phyloP scores from a whole-genome alignment of 2,329 filamentous ascomycete species.

The Pseudogymnoascus verrucosus region DNA sequence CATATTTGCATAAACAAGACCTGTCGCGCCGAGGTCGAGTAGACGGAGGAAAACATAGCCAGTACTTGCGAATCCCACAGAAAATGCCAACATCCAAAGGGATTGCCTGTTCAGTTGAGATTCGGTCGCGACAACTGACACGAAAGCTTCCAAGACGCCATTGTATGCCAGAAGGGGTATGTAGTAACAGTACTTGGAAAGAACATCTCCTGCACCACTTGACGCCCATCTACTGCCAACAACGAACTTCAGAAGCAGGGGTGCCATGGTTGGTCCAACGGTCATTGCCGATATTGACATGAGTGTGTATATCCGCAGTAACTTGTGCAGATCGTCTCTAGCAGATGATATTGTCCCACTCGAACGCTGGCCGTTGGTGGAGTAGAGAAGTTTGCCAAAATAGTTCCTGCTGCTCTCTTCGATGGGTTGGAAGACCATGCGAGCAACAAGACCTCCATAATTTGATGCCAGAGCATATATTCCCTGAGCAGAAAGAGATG shows the following conservation, averaged over 20 bases:
- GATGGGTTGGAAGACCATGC: conserved; percentile 87
- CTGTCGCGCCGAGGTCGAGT: conserved; percentile 62
- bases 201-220: conserved; percentile 63
- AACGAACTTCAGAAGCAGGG: conserved; percentile 63
- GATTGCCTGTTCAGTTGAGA: conserved; percentile 70
- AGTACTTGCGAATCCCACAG: conserved; percentile 62
- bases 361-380: conserved; percentile 21
- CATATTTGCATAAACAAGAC: conserved; percentile 77
- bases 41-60: conserved; percentile 70
- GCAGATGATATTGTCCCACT: conserved; percentile 33
- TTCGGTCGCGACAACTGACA: conserved; percentile 74
- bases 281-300: conserved; percentile 61
- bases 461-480: conserved; percentile 91
- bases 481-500: conserved; percentile 73
- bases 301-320: conserved; percentile 67
- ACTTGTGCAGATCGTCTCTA: conserved; percentile 46
- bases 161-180: conserved; percentile 89
- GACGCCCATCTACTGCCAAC: conserved; percentile 70
- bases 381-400: conserved; percentile 69
- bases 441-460: conserved; percentile 81
- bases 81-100: conserved; percentile 77
- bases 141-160: conserved; percentile 85
- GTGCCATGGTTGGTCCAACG: conserved; percentile 68
- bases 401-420: conserved; percentile 89
- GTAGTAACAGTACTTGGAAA: conserved; percentile 83